Base-by-base conservation (phyloP, 2,329 filamentous ascomycete species). In the Verticillium alfalfae region DNA sequence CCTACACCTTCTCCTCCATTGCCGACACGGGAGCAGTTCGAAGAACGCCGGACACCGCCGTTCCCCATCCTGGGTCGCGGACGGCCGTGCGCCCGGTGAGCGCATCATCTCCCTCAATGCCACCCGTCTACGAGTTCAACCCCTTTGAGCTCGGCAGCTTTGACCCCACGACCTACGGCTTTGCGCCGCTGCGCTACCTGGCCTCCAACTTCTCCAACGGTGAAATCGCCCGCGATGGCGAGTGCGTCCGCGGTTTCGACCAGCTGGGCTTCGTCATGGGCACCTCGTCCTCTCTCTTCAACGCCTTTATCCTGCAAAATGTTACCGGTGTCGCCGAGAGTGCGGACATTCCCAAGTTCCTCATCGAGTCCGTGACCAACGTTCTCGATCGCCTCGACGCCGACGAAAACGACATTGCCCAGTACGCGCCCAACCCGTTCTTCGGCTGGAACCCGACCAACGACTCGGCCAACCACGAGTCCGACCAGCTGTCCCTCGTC, bases 201-300 rank as follows among this genome's bases (percentile, higher is more conserved):
- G 88, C 85, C 34, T 86, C 85, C 57, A 78, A 81, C 63, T 82
- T 89, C 64, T 74, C 74, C 65, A 75, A 77, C 58, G 88, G 87
- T 65, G 76, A 63, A 60, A 62, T 80, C 0, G 61, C 77, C 38
- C 61, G 78, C 36, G 81, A 81, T 69, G 79, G 81, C 36, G 61
- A 62, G 37, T 80, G 85, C 65, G 75, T 81, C 34, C 70, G 70
- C 31, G 92, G 92, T 1, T 93, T 92, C 66, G 92, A 96, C 73
- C 93, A 91, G 67, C 85, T 85, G 7, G 90, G 90, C 1, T 96
- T 87, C 68, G 79, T 95, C 37, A 91, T 94, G 85, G 91, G 91
- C 62, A 95, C 92, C 0, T 92, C 89, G 12, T 92, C 88, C 16
- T 88, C 88, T 9, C 80, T 96, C 4, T 96, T 96, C 80, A 96